Evolutionary conservation across 129 eudicot genomes (phyloP).

Genomic region (Heracleum sosnowskyi): DNA sequence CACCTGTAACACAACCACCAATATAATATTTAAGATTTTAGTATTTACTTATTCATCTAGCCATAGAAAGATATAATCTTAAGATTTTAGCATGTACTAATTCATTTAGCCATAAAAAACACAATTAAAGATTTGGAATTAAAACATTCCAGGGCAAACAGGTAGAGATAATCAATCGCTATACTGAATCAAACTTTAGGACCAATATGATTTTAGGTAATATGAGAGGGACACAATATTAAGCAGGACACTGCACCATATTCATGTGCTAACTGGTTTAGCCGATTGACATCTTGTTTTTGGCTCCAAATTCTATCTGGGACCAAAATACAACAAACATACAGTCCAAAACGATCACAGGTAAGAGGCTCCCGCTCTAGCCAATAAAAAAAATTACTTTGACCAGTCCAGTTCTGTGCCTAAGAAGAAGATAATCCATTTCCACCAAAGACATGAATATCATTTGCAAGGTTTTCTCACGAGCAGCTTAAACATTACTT

Average conservation of each 20-base stretch:
- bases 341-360: neutral
- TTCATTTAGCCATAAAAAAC: neutral
- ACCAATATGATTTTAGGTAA: no score
- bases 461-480: neutral
- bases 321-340: neutral
- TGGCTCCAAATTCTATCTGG: neutral
- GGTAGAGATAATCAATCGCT: neutral
- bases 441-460: neutral
- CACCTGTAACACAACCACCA: conserved; percentile 40
- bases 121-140: neutral
- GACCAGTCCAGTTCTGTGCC: neutral
- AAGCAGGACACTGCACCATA: neutral
- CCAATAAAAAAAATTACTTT: neutral
- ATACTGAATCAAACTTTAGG: neutral
- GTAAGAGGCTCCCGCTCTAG: neutral
- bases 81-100: neutral
- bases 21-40: neutral
- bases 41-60: neutral
- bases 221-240: neutral
- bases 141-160: neutral
- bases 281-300: neutral
- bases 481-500: neutral
- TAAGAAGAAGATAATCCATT: neutral
- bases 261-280: neutral
- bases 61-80: neutral